These are phyloP conservation scores for Potentilla sterilis DNA, from an alignment of 306 rosid species.

Conservation along the genomic window DNA sequence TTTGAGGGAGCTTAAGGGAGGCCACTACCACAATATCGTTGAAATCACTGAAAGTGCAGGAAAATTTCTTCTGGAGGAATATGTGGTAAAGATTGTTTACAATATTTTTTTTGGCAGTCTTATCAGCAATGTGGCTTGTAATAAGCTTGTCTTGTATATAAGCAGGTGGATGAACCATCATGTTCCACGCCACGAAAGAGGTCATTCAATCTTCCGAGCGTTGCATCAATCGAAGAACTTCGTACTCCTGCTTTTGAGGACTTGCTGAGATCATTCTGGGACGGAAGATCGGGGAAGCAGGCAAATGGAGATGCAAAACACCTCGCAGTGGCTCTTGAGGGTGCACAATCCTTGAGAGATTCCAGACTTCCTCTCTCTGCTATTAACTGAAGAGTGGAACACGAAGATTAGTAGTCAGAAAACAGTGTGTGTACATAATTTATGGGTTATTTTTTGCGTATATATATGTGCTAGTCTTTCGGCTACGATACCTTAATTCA, in stretches of 20 bases:
- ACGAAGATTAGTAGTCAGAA: neutral
- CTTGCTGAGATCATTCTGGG: constrained; percentile 83
- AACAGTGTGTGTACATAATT: constrained; percentile 57
- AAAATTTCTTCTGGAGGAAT: constrained; percentile 75
- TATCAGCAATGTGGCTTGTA: neutral
- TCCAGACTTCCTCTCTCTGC: constrained; percentile 98
- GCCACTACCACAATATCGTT: constrained; percentile 84
- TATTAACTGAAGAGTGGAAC: constrained; percentile 57
- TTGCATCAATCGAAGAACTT: constrained; percentile 83
- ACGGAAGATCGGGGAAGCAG: constrained; percentile 59
- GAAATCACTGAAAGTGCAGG: constrained; percentile 96
- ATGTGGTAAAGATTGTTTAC: constrained; percentile 52
- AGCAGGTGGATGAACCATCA: constrained; percentile 93
- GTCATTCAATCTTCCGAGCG: constrained; percentile 78
- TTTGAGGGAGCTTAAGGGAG: constrained; percentile 84
- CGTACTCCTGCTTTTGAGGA: constrained; percentile 94
- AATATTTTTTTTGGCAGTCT: neutral
- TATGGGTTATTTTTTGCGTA: constrained; percentile 26
- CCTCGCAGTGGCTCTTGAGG: constrained; percentile 59
- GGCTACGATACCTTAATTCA: constrained; percentile 37
- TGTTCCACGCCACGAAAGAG: constrained; percentile 97
- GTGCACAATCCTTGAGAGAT: constrained; percentile 80
- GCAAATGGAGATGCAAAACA: constrained; percentile 90
- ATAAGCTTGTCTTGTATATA: neutral
- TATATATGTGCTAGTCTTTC: constrained; percentile 37